Evolutionary conservation across 768 basidiomycete species (phyloP), one percentile per base, ranked within the genome.

Genomic region (Strobilomyces echinocephalus): DNA sequence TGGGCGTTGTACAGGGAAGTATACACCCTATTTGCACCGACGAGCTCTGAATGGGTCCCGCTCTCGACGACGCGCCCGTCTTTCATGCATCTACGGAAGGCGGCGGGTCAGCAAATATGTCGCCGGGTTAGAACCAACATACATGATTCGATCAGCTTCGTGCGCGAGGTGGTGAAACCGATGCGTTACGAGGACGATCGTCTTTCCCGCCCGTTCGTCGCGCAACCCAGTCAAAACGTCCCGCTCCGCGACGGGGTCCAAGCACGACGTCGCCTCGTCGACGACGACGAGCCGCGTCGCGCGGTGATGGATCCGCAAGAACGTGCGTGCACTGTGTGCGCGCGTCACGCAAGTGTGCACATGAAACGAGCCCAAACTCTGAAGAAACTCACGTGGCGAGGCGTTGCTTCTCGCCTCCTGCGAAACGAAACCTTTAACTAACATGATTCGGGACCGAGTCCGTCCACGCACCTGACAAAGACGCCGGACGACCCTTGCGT

Each of bases 241-340:
- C 14, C 71, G 73, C 61, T 86, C 84, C 0, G 73, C 77, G 41
- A 77, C 65, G 9, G 84, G 75, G 49, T 85, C 84, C 38, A 84
- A 24, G 58, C 3, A 79, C 75, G 81, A 80, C 36, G 74, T 82
- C 0, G 83, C 81, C 60, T 85, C 83, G 55, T 85, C 84, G 3
- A 79, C 73, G 4, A 79, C 73, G 16, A 83, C 67, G 11, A 84
- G 74, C 28, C 72, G 74, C 24, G 76, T 70, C 4, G 74, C 55
- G 11, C 65, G 67, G 21, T 62, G 36, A 16, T 60, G 41, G 1
- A 67, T 45, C 35, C 75, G 65, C 73, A 77, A 76, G 52, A 78
- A 79, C 8, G 71, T 71, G 8, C 78, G 77, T 14, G 78, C 74
- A 26, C 79, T 79, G 49, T 10, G 14, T 8, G 15, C 3, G n/a